Conservation (phyloP, 495 filamentous ascomycete genomes). For the Pseudotulostoma volvatum region DNA sequence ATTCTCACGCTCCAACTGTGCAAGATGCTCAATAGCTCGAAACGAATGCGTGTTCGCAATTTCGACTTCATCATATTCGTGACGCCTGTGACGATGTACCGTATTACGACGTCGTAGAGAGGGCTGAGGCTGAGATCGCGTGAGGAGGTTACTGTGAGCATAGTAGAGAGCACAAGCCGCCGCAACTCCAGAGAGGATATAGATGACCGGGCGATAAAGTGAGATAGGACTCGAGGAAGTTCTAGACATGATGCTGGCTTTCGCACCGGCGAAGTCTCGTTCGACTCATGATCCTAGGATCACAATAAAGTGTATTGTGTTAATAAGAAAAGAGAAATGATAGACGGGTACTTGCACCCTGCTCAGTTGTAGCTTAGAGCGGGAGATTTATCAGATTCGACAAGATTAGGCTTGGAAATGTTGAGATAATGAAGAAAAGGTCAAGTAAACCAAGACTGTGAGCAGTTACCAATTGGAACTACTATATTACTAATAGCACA, state of each 20-base stretch:
- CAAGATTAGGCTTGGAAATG: too few relatives aligned
- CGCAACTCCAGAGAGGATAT: conserved; percentile 33
- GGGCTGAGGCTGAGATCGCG: conserved; percentile 11
- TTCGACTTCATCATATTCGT: conserved; percentile 12
- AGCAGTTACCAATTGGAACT: too few relatives aligned
- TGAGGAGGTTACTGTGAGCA: conserved; percentile 23
- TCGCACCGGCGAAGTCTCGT: too few relatives aligned
- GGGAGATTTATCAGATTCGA: too few relatives aligned
- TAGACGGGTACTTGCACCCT: too few relatives aligned
- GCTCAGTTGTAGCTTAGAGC: too few relatives aligned
- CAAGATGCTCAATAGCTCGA: conserved; percentile 27
- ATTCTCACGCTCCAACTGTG: conserved; percentile 30
- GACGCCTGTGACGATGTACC: conserved; percentile 18
- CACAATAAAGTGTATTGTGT: too few relatives aligned
- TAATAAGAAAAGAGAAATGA: too few relatives aligned
- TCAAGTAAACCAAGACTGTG: too few relatives aligned
- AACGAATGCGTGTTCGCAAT: conserved; percentile 21
- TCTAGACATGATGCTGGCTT: not conserved
- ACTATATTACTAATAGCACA: too few relatives aligned
- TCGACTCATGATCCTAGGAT: too few relatives aligned
- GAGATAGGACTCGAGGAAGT: conserved; percentile 9
- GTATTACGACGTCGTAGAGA: conserved; percentile 33
- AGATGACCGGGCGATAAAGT: conserved; percentile 32
- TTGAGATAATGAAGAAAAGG: too few relatives aligned
- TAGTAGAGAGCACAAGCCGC: conserved; percentile 33